Percentiles rank a stretch among this genome's conserved stretches.
Evolutionary conservation across 2,329 filamentous ascomycete genomes (phyloP).

Genomic region (Penicillium glabrum): DNA sequence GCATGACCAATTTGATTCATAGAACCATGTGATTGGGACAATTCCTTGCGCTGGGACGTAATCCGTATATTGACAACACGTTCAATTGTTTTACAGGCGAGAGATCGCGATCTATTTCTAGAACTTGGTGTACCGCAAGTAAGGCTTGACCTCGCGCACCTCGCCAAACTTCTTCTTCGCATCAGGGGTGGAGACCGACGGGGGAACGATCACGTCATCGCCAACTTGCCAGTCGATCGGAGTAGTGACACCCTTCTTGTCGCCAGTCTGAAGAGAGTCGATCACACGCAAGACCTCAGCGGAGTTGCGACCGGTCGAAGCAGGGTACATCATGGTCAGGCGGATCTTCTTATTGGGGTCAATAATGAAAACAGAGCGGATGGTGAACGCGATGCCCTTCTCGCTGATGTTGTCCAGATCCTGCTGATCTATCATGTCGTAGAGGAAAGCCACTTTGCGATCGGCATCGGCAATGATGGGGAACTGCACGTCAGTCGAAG

Average conservation of each 20-base stretch:
- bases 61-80: background rate
- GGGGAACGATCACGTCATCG: conserved; percentile 90
- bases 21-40: background rate
- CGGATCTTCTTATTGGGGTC: conserved; percentile 93
- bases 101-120: conserved; percentile 3
- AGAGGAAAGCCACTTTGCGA: conserved; percentile 72
- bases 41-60: background rate
- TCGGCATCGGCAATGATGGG: conserved; percentile 82
- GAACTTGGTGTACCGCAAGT: conserved; percentile 22
- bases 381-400: conserved; percentile 85
- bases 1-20: background rate
- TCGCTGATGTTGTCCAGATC: conserved; percentile 78
- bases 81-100: background rate
- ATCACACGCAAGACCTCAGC: conserved; percentile 76
- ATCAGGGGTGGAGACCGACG: conserved; percentile 77
- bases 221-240: conserved; percentile 90
- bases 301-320: conserved; percentile 82
- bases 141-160: conserved; percentile 59
- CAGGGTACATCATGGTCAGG: conserved; percentile 89
- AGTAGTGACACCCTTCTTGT: conserved; percentile 85
- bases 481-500: conserved; percentile 68
- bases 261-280: conserved; percentile 78
- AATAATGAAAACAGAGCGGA: conserved; percentile 93
- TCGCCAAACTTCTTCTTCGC: conserved; percentile 87
- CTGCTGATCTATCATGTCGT: conserved; percentile 85